phyloP scores from a whole-genome alignment of 257 asterid genomes.

The Solanum sejunctum region DNA sequence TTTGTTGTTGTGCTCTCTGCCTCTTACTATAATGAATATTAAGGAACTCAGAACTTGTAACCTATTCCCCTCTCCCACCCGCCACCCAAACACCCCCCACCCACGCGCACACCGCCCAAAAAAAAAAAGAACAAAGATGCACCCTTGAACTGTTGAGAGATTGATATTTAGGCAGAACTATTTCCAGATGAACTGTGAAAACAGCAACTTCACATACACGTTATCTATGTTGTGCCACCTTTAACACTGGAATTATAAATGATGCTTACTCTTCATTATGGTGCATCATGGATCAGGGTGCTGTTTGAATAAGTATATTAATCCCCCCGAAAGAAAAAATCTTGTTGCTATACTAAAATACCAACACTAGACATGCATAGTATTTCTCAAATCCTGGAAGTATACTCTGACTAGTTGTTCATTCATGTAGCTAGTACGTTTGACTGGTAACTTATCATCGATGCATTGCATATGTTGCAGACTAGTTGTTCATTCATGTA shows the following conservation, averaged over 20 bases:
- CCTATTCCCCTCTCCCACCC: too few relatives aligned
- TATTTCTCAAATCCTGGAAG: background rate
- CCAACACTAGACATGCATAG: background rate
- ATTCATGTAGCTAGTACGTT: background rate
- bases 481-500: background rate
- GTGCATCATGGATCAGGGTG: background rate
- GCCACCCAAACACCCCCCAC: too few relatives aligned
- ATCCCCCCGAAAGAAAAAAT: background rate
- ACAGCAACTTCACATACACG: background rate
- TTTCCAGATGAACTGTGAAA: background rate
- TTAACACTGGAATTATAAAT: background rate
- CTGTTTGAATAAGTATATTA: background rate
- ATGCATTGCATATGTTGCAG: too few relatives aligned
- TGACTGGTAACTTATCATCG: background rate
- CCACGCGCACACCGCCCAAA: too few relatives aligned
- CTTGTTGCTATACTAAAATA: background rate
- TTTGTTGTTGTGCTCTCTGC: too few relatives aligned
- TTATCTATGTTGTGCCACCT: background rate
- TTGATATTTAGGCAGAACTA: background rate
- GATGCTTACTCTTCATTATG: background rate
- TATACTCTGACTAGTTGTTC: background rate
- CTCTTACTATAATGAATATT: background rate
- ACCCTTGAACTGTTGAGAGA: background rate
- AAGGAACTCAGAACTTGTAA: background rate
- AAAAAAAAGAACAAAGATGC: background rate